phyloP scores from a whole-genome alignment of 108 stramenopile species.

The Epipyxis sp. region DNA sequence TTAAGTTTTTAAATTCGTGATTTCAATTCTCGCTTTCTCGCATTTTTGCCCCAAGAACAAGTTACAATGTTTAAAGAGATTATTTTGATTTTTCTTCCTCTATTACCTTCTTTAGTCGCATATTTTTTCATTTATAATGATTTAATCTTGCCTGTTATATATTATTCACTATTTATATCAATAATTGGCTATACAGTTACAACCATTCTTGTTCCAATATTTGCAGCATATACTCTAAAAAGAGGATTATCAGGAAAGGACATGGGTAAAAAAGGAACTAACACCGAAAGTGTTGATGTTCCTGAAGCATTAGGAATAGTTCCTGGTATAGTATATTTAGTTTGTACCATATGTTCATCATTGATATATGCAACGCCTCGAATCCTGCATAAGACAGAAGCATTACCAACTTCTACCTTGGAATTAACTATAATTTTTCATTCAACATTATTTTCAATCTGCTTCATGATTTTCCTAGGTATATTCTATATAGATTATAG shows the following conservation, averaged over 20 bases:
- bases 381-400: slow-evolving; percentile 44
- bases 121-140: background rate
- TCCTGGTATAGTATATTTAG: slow-evolving; percentile 79
- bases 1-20: too few species aligned
- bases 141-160: background rate
- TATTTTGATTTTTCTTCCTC: background rate
- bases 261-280: slow-evolving; percentile 56
- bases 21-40: too few species aligned
- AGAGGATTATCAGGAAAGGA: slow-evolving; percentile 51
- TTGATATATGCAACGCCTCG: slow-evolving; percentile 70
- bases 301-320: slow-evolving; percentile 93
- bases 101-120: slow-evolving; percentile 5
- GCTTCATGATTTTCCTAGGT: slow-evolving; percentile 95
- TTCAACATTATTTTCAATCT: slow-evolving; percentile 83
- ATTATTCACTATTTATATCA: background rate
- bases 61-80: too few species aligned
- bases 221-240: slow-evolving; percentile 31
- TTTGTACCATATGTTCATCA: slow-evolving; percentile 77
- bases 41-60: too few species aligned
- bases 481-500: slow-evolving; percentile 72
- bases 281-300: slow-evolving; percentile 35
- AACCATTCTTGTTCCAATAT: background rate
- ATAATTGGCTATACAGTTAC: slow-evolving; percentile 4
- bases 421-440: too few species aligned
- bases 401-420: too few species aligned